Base-by-base conservation (phyloP, 2,329 filamentous ascomycete species). In the Arthroderma sp. region DNA sequence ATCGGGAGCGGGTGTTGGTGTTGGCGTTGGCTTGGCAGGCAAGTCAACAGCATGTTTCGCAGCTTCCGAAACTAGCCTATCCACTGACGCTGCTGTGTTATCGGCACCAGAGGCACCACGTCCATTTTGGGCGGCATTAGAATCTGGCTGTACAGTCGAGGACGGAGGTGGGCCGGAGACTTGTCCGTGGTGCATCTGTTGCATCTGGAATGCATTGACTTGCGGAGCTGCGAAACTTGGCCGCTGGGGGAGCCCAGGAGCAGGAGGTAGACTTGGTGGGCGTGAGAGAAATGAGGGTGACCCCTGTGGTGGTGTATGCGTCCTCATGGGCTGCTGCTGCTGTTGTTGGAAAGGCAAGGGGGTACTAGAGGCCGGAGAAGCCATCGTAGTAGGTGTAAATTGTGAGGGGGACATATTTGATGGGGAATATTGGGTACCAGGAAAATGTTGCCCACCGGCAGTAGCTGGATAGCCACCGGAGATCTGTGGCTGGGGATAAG, bases 201-300 rank as follows among this genome's bases (percentile, higher is more conserved):
- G 72, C 65, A 77, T 67, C 49, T 73, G 69, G 47, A 69, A 70
- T 37, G 69, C 65, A 53, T 72, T 74, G 47, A 74, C 64, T 45
- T 65, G 65, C 29, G 73, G 71, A 10, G 71, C 70, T 48, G 68
- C 70, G 55, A 80, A 77, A 7, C 70, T 66, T 10, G 78, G 78
- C 43, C 78, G 69, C 50, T 78, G 74, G 3, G 78, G 78, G 37
- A 81, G 67, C 45, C 75, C 73, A 22, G 74, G 69, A 9, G 72
- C 70, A 40, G 66, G 57, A n/a, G 74, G 73, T 40, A 77, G 61
- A 54, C 71, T 75, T 42, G 48, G 43, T 3, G 46, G 46, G 47
- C 69, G 71, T 43, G 74, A 71, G 51, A 73, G 66, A 40, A 66
- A 66, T 9, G 70, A 67, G 29, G 53, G 53, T 47, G 55, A 49